These are phyloP conservation scores for Sorghum bicolor DNA, from an alignment of 176 grass and related monocot species.

Conservation along the genomic window Sorghum_bicolor_NCBIv3 NC_012872.2:55904001-55904500, in stretches of 20 bases:
- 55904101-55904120: background rate
- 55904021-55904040: background rate
- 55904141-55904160: background rate
- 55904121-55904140: background rate
- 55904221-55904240: constrained; percentile 27
- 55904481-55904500: constrained; percentile 61
- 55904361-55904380: constrained; percentile 42
- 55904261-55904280: constrained; percentile 37
- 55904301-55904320: constrained; percentile 63
- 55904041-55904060: background rate
- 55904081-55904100: too few species aligned
- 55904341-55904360: constrained; percentile 55
- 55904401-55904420: constrained; percentile 73
- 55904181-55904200: background rate
- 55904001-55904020: constrained; percentile 25
- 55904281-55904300: constrained; percentile 65
- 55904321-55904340: constrained; percentile 59
- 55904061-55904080: background rate
- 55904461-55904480: constrained; percentile 77
- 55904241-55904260: constrained; percentile 55
- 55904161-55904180: background rate
- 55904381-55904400: constrained; percentile 45
- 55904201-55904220: background rate
- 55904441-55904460: constrained; percentile 85
- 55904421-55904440: constrained; percentile 78